Conservation (phyloP, 768 basidiomycete genomes). For the Lentinula raphanica region DNA sequence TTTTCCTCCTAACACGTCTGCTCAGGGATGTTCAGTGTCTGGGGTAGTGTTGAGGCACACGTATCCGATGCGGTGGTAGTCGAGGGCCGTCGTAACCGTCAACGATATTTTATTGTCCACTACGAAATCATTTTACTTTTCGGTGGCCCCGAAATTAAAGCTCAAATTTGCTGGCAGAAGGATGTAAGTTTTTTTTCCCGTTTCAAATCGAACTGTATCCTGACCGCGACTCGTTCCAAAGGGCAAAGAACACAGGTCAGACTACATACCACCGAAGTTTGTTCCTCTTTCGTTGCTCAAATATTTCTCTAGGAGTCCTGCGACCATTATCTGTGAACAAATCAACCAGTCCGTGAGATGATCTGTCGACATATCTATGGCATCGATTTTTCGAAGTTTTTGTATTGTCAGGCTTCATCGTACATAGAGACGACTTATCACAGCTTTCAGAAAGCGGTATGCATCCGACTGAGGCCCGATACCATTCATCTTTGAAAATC, state of each 20-base stretch:
- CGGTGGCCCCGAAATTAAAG: constrained; percentile 49
- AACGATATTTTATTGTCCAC: constrained; percentile 20
- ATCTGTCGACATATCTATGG: too few relatives aligned
- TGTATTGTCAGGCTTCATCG: too few relatives aligned
- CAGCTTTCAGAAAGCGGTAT: too few relatives aligned
- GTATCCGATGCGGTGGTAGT: too few relatives aligned
- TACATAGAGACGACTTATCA: too few relatives aligned
- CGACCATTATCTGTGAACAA: neutral
- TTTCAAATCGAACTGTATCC: neutral
- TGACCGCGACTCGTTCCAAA: constrained; percentile 10
- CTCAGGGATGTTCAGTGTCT: too few relatives aligned
- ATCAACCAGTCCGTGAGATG: too few relatives aligned
- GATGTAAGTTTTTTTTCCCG: constrained; percentile 28
- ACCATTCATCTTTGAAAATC: too few relatives aligned
- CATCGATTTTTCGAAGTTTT: too few relatives aligned
- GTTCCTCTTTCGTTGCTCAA: neutral
- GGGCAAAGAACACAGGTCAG: constrained; percentile 34
- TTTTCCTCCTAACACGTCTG: too few relatives aligned
- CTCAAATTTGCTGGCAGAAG: constrained; percentile 47
- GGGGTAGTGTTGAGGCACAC: neutral
- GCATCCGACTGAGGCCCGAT: too few relatives aligned
- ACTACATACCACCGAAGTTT: neutral
- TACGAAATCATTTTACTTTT: constrained; percentile 45
- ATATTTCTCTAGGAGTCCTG: neutral
- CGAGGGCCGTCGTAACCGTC: neutral